Percentiles rank a stretch among this genome's conserved stretches.
phyloP scores from a whole-genome alignment of 306 rosid genomes.

The Sesbania bispinosa region DNA sequence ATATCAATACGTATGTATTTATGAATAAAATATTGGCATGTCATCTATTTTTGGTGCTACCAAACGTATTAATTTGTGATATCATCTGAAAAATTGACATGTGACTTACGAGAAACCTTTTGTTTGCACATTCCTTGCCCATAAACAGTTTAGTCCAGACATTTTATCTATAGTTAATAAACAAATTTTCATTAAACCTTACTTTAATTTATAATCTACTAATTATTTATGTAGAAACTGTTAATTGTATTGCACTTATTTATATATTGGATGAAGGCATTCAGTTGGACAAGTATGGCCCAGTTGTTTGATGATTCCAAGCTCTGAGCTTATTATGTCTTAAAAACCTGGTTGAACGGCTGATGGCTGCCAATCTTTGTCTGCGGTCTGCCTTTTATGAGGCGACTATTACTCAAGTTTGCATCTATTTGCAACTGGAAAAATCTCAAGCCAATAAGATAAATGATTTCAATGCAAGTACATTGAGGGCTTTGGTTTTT shows the following conservation, averaged over 20 bases:
- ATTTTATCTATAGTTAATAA: background rate
- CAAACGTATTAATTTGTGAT: background rate
- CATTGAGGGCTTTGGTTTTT: background rate
- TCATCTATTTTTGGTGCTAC: background rate
- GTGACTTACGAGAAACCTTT: background rate
- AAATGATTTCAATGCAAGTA: background rate
- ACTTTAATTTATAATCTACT: background rate
- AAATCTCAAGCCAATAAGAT: slow-evolving; percentile 11
- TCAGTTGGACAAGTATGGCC: background rate
- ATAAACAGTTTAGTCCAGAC: background rate
- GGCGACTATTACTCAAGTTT: background rate
- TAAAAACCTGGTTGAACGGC: background rate
- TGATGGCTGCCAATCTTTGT: background rate
- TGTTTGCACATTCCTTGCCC: background rate
- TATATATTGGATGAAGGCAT: background rate
- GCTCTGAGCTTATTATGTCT: background rate
- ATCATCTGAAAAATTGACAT: background rate
- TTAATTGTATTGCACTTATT: background rate
- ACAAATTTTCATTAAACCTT: background rate
- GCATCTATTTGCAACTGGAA: background rate
- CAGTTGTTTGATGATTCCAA: background rate
- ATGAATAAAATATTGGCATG: background rate
- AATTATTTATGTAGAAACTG: background rate
- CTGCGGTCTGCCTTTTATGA: background rate
- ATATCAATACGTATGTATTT: background rate